phyloP scores from a whole-genome alignment of 305 asterid genomes.

The Vinca major region DNA sequence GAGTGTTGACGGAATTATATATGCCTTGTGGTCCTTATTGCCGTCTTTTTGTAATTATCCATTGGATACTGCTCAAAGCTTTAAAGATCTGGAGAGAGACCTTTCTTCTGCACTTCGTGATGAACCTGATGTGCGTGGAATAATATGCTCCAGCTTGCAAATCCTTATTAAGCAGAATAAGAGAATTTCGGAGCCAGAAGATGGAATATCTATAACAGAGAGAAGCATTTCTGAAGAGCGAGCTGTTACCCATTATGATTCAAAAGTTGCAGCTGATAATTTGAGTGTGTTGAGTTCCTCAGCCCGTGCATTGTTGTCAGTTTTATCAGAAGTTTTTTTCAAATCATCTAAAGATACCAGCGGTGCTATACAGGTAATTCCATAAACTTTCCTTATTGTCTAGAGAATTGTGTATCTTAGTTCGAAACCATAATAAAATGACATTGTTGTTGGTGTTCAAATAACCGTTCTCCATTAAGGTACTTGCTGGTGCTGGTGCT shows the following conservation, averaged over 20 bases:
- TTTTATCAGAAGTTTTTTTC: slow-evolving; percentile 45
- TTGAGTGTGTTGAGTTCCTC: slow-evolving; percentile 52
- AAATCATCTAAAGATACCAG: slow-evolving; percentile 55
- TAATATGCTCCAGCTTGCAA: slow-evolving; percentile 78
- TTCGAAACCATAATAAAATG: neutral
- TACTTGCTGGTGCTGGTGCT: neutral
- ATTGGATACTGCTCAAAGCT: slow-evolving; percentile 67
- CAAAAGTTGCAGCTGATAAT: slow-evolving; percentile 50
- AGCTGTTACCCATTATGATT: slow-evolving; percentile 47
- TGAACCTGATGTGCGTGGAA: slow-evolving; percentile 60
- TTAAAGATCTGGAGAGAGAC: slow-evolving; percentile 48
- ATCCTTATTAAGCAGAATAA: slow-evolving; percentile 76
- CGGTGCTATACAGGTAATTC: slow-evolving; percentile 63
- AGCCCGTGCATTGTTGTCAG: slow-evolving; percentile 42
- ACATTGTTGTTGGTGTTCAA: neutral
- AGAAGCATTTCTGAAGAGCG: slow-evolving; percentile 37
- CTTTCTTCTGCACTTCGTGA: slow-evolving; percentile 54
- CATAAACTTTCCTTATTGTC: neutral
- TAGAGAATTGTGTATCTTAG: neutral
- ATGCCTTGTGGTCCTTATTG: slow-evolving; percentile 87
- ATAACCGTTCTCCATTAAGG: neutral
- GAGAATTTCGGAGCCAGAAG: slow-evolving; percentile 44
- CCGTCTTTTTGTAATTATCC: slow-evolving; percentile 97
- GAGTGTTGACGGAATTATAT: slow-evolving; percentile 55
- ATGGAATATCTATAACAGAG: slow-evolving; percentile 28